Base-by-base conservation (phyloP, 2,329 filamentous ascomycete genomes). In the Fusarium liriodendri region DNA sequence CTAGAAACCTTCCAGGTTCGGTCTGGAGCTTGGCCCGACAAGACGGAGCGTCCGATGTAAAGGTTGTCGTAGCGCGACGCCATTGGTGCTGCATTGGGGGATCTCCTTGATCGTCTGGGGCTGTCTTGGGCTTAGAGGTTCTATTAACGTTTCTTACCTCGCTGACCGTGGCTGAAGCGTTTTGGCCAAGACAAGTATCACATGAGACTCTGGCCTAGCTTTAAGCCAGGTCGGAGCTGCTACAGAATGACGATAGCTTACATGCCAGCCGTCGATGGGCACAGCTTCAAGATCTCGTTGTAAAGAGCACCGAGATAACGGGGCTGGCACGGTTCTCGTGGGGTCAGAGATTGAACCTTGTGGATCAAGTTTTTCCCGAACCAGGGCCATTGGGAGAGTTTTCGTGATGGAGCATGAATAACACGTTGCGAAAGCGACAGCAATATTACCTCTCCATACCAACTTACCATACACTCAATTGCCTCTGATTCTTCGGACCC, bases 321-420 rank as follows among this genome's bases (percentile, higher is more conserved):
- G 60, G n/a, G 22, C 22, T 11, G 57, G 25, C 35, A n/a, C 60
- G 64, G 45, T 27, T 52, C 61, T 58, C 71, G 64, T 69, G 64
- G 71, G 47, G 71, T 62, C 6, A 52, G 16, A 22, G 42, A 18
- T 11, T 55, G n/a, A 22, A 66, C 25, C 50, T 55, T 60, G 67
- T 78, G 76, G 76, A 78, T 78, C 76, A 78, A 74, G 64, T 73
- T 78, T 78, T 77, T 74, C 76, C 76, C 74, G 74, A 20, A 40
- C 55, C 29, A 66, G 72, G 63, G 50, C 67, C 63, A 58, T 75
- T 63, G n/a, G 55, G 52, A 29, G 62, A 71, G 59, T 66, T 72
- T 72, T 45, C 33, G 7, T 57, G 32, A 61, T 33, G 45, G 18
- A 29, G 25, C 54, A 62, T 40, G 27, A 38, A 71, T 54, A 73